Conservation (phyloP, 306 rosid genomes). For the Chamaecrista fasciculata region DNA sequence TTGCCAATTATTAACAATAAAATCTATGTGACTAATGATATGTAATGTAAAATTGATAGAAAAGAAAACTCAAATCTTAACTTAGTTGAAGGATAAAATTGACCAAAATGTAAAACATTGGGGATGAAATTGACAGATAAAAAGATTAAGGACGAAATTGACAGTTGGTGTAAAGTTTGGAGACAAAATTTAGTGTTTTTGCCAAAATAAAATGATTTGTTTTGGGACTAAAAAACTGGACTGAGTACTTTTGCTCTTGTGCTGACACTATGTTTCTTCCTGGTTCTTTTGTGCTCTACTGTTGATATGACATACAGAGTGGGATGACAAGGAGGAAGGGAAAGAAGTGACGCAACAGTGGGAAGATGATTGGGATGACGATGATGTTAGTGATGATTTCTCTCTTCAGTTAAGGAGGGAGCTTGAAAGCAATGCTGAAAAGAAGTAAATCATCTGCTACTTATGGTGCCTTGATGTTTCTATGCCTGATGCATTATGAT, state of each 20-base stretch:
- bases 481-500: conserved; percentile 5
- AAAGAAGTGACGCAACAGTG: conserved; percentile 83
- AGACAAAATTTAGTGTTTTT: too few relatives aligned
- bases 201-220: too few relatives aligned
- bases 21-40: too few relatives aligned
- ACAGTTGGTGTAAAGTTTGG: too few relatives aligned
- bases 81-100: too few relatives aligned
- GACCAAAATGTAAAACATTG: too few relatives aligned
- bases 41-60: too few relatives aligned
- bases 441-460: conserved; percentile 29
- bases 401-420: conserved; percentile 86
- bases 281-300: conserved; percentile 9
- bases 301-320: conserved; percentile 44
- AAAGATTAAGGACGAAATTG: too few relatives aligned
- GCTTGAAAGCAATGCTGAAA: conserved; percentile 64
- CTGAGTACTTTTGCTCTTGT: background rate
- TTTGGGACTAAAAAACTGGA: background rate
- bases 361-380: conserved; percentile 99
- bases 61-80: too few relatives aligned
- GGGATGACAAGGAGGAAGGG: conserved; percentile 82
- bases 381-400: conserved; percentile 89
- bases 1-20: too few relatives aligned
- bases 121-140: too few relatives aligned
- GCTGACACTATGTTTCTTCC: conserved; percentile 19
- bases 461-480: conserved; percentile 19